Percentiles rank a stretch among this genome's conserved stretches.
Conservation (phyloP, 306 rosid species). For the Dalbergia oliveri region DNA sequence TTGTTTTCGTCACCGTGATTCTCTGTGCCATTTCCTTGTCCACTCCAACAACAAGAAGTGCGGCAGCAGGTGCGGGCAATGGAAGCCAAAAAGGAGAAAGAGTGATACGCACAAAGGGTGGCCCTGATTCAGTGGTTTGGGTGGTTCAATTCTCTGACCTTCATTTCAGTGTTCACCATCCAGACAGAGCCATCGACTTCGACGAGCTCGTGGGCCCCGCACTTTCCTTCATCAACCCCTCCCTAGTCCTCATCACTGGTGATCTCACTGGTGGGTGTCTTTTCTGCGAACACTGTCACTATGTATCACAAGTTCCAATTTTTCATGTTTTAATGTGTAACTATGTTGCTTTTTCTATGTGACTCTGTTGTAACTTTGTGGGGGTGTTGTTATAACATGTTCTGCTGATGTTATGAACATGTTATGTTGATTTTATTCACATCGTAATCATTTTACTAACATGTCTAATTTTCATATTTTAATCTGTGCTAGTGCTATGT, state of each 20-base stretch:
- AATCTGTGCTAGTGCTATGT: not conserved
- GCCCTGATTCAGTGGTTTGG: conserved; percentile 79
- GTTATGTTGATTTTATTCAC: too few species aligned
- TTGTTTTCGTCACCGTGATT: not conserved
- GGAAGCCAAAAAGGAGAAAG: conserved; percentile 18
- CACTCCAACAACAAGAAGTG: not conserved
- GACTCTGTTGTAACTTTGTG: too few species aligned
- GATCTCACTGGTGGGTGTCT: conserved; percentile 81
- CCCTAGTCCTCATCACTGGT: conserved; percentile 92
- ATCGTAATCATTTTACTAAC: too few species aligned
- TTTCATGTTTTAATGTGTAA: not conserved
- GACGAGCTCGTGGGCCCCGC: conserved; percentile 63
- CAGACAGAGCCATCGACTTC: conserved; percentile 80
- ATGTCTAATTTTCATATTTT: not conserved
- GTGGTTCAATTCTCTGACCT: conserved; percentile 96
- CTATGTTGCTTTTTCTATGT: too few species aligned
- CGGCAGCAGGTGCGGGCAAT: conserved; percentile 7
- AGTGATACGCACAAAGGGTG: conserved; percentile 56
- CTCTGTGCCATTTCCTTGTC: not conserved
- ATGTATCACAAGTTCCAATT: not conserved
- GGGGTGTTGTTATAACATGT: too few species aligned
- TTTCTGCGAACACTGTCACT: not conserved
- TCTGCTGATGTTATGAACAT: too few species aligned
- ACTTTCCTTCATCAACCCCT: conserved; percentile 91
- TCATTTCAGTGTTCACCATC: conserved; percentile 94